Conservation (phyloP, 2,329 filamentous ascomycete genomes). For the Aspergillus sp. region DNA sequence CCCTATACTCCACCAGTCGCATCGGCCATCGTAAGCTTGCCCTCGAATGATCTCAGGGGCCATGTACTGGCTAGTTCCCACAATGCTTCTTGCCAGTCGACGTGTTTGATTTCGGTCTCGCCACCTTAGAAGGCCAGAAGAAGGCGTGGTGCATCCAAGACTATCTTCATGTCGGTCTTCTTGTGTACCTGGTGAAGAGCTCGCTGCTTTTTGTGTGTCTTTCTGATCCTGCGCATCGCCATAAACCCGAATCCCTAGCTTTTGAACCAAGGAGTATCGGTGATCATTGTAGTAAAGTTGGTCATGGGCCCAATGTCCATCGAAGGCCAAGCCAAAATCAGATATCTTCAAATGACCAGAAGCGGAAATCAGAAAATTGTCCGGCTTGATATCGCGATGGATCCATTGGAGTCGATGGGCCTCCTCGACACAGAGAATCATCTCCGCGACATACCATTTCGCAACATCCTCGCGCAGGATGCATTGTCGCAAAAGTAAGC, state of each 20-base stretch:
- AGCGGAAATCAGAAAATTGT: slow-evolving; percentile 90
- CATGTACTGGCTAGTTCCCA: slow-evolving; percentile 98
- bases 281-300: slow-evolving; percentile 82
- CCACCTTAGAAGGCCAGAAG: slow-evolving; percentile 64
- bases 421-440: slow-evolving; percentile 93
- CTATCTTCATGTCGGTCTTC: slow-evolving; percentile 37
- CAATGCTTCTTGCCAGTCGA: slow-evolving; percentile 76
- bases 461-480: slow-evolving; percentile 75
- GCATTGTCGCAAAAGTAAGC: slow-evolving; percentile 80
- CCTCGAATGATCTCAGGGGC: slow-evolving; percentile 88
- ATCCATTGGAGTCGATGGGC: slow-evolving; percentile 86
- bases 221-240: slow-evolving; percentile 72
- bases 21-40: slow-evolving; percentile 82
- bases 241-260: slow-evolving; percentile 69
- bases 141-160: slow-evolving; percentile 19
- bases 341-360: slow-evolving; percentile 92
- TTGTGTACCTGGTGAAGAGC: slow-evolving; percentile 6
- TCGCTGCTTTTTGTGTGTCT: slow-evolving; percentile 44
- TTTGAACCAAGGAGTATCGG: slow-evolving; percentile 74
- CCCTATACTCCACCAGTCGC: slow-evolving; percentile 96
- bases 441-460: slow-evolving; percentile 88
- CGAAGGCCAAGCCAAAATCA: slow-evolving; percentile 93
- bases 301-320: slow-evolving; percentile 93
- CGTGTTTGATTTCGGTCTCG: slow-evolving; percentile 68
- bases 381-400: slow-evolving; percentile 93